Conservation (phyloP, 2,329 filamentous ascomycete species). For the Drechslerella stenobrocha region DNA sequence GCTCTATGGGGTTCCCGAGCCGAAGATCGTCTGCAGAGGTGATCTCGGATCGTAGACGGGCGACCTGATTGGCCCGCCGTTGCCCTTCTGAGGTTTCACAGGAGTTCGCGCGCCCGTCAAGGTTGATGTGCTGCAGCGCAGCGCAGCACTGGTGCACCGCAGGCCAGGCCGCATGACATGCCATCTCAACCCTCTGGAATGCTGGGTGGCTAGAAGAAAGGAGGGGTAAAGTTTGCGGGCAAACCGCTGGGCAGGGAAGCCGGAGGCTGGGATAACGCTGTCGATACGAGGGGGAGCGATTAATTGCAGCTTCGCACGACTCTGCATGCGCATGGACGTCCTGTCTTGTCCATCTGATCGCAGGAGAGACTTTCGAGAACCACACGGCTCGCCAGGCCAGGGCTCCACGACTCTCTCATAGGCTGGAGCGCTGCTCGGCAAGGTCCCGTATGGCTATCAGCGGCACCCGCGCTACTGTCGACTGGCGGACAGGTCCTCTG, state of each 20-base stretch:
- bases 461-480: conserved; percentile 37
- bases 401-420: conserved; percentile 20
- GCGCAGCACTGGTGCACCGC: no score
- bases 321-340: no score
- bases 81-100: conserved; percentile 26
- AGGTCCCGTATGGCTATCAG: conserved; percentile 40
- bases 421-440: conserved; percentile 18
- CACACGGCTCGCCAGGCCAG: conserved; percentile 27
- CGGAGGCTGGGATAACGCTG: neutral
- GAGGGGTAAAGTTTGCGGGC: conserved; percentile 25
- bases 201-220: conserved; percentile 4
- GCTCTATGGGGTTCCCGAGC: conserved; percentile 47
- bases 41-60: conserved; percentile 15
- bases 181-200: neutral
- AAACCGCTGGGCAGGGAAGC: conserved; percentile 2
- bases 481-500: conserved; percentile 15
- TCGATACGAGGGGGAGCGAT: conserved; percentile 16
- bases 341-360: conserved; percentile 46
- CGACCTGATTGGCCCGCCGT: conserved; percentile 26
- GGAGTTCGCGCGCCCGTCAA: no score
- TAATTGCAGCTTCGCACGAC: no score
- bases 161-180: conserved; percentile 13
- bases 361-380: conserved; percentile 14
- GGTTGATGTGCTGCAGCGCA: no score
- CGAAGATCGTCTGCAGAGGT: conserved; percentile 32